These are phyloP conservation scores for Pistacia atlantica DNA, from an alignment of 345 rosid genomes.

Conservation along the genomic window DNA sequence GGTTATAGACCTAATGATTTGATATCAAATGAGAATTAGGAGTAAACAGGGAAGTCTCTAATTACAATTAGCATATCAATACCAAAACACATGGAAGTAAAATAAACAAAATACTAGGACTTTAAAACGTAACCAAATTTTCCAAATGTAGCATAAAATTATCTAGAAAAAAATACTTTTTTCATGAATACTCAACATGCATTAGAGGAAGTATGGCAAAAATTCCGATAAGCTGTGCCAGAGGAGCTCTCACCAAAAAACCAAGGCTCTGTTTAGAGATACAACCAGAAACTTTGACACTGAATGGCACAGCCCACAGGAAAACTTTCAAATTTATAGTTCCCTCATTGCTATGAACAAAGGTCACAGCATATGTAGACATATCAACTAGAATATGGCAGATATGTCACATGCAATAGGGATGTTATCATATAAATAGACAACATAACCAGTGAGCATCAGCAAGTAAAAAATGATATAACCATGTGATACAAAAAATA, in stretches of 20 bases:
- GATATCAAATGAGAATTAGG: too few species aligned
- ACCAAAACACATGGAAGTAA: background rate
- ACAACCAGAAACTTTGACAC: conserved; percentile 1
- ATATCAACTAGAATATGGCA: background rate
- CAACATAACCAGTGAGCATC: background rate
- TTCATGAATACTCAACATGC: background rate
- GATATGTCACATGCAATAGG: background rate
- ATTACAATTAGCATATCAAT: too few species aligned
- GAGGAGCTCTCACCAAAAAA: background rate
- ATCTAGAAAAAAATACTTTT: background rate
- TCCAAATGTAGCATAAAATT: background rate
- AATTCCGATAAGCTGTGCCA: background rate
- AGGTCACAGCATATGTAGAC: background rate
- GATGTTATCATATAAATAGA: background rate
- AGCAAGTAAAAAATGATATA: background rate
- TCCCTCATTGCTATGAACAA: background rate
- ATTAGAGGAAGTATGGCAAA: background rate
- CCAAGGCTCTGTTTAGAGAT: conserved; percentile 4
- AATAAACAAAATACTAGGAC: background rate
- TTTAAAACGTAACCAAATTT: background rate
- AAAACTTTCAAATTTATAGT: background rate
- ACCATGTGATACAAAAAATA: background rate
- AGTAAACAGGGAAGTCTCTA: too few species aligned
- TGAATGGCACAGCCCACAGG: background rate
- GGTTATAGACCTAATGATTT: too few species aligned